A percentile compares a stretch with the other conserved stretches of the same genome.
Evolutionary conservation across 257 asterid species (phyloP).

Genomic region (Echites panduratus): DNA sequence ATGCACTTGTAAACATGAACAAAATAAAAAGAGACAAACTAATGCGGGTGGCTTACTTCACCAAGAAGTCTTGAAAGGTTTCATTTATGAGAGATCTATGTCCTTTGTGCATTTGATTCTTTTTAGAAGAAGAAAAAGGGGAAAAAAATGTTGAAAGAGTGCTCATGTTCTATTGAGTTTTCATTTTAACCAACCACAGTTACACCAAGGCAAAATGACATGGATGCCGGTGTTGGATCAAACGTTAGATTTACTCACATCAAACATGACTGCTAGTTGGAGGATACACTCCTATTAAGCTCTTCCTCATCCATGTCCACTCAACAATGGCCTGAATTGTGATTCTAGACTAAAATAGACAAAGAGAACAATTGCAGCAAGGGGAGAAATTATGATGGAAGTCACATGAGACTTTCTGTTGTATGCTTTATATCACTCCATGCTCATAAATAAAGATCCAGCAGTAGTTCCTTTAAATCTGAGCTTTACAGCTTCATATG

Average conservation of each 20-base stretch:
- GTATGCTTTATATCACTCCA: neutral
- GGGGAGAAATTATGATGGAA: neutral
- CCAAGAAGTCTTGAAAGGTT: neutral
- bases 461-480: neutral
- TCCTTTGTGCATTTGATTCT: neutral
- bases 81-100: neutral
- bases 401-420: neutral
- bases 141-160: neutral
- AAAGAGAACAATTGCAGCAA: neutral
- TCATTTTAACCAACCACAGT: neutral
- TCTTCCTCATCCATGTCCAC: neutral
- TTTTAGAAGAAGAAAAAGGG: neutral
- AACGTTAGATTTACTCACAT: neutral
- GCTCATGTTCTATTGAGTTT: neutral
- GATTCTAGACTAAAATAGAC: neutral
- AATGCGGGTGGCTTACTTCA: neutral
- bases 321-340: neutral
- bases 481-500: neutral
- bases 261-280: neutral
- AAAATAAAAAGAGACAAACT: neutral
- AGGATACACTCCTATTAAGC: neutral
- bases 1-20: neutral
- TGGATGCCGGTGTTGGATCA: neutral
- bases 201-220: neutral
- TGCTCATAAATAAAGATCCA: neutral